Evolutionary conservation across 768 basidiomycete genomes (phyloP), one percentile per base, ranked within the genome.

Genomic region (Mycena filopes): DNA sequence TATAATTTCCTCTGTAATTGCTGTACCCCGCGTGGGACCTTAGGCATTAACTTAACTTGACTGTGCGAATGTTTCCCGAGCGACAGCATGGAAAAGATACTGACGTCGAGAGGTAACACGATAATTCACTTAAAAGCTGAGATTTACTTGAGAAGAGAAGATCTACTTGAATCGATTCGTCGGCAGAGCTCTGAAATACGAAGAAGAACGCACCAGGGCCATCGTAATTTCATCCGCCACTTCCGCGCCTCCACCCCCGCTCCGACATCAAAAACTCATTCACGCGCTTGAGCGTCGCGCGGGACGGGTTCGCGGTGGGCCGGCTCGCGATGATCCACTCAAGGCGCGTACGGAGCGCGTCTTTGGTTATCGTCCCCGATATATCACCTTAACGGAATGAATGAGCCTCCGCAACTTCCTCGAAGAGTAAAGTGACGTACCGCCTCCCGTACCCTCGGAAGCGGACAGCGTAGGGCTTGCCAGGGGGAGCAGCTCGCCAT

Each of bases 261-360:
- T 71, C 73, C 3, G 87, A 85, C 69, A 95, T 83, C 7, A 94
- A 75, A 68, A 84, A 92, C 67, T 91, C 88, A 72, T 95, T 94
- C 47, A 93, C 86, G 16, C 89, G 79, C 75, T 93, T 93, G 63
- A 98, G 81, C 11, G 92, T 94, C 18, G 87, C 83, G 43, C 95
- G 85, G 12, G 93, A 89, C 0, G 97, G 96, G 73, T 98, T 98
- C 4, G 89, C 91, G 57, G 82, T 80, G 7, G 93, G 91, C 55
- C 84, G 79, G 67, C 87, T 89, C 21, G 90, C 82, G 62, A 96
- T 91, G 50, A 98, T 87, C 93, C 93, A 95, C 73, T 98, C 90
- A 38, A 98, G 81, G 20, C 95, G 84, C 15, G 81, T 89, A 13
- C 87, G 86, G 66, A 98, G 87, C 15, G 83, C 77, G 21, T 81